A percentile compares a stretch with the other conserved stretches of the same genome.
Conservation (phyloP, 495 filamentous ascomycete genomes). For the Monascus purpureus region DNA sequence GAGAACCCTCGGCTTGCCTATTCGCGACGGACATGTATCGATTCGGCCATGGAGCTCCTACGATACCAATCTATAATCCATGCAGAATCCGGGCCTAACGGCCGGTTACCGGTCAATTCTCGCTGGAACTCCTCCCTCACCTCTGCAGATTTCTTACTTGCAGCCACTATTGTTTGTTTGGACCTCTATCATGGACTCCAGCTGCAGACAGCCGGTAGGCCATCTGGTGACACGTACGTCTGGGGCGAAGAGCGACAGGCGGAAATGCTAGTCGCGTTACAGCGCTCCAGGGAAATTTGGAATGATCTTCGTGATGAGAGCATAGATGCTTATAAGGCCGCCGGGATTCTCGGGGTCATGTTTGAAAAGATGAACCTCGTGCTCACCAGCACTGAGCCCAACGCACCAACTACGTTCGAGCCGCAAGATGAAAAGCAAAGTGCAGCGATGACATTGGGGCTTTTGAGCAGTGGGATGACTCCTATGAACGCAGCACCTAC, state of each 20-base stretch:
- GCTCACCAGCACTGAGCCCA: constrained; percentile 12
- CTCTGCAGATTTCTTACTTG: constrained; percentile 73
- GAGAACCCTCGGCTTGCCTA: constrained; percentile 70
- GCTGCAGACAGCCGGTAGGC: constrained; percentile 20
- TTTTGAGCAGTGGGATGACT: constrained; percentile 59
- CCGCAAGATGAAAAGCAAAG: constrained; percentile 37
- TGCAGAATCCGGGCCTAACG: constrained; percentile 54
- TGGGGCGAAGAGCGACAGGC: constrained; percentile 57
- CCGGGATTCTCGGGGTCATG: constrained; percentile 64
- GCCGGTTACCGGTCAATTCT: constrained; percentile 56
- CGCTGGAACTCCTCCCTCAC: constrained; percentile 66
- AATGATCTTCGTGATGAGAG: constrained; percentile 55
- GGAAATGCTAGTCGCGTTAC: constrained; percentile 62
- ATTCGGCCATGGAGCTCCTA: constrained; percentile 71
- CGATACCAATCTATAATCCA: constrained; percentile 63
- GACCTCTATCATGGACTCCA: constrained; percentile 46
- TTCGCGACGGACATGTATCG: constrained; percentile 74
- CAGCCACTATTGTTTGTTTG: constrained; percentile 77
- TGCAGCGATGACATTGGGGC: constrained; percentile 70
- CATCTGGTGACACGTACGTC: constrained; percentile 41
- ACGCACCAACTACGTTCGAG: constrained; percentile 13
- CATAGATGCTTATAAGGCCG: constrained; percentile 83
- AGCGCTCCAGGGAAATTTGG: constrained; percentile 66
- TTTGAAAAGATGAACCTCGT: constrained; percentile 51
- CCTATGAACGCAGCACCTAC: constrained; percentile 36